These are phyloP conservation scores for Micromonas pusilla DNA, from an alignment of 139 green algal genomes.

Conservation along the genomic window DNA sequence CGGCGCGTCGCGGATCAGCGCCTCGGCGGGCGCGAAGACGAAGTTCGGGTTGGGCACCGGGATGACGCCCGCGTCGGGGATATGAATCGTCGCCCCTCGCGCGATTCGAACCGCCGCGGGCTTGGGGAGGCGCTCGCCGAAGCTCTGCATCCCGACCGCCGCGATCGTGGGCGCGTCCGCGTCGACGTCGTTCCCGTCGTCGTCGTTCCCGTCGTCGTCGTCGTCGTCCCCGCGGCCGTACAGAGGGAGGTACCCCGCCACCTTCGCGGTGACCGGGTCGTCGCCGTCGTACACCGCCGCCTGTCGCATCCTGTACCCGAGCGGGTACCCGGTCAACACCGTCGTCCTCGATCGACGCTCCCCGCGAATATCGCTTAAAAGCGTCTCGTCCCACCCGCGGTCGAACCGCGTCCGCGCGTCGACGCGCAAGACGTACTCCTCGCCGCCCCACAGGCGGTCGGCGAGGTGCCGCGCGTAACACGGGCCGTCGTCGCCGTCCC, in stretches of 20 bases:
- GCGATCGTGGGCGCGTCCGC: not conserved
- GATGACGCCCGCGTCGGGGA: no score
- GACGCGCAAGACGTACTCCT: slow-evolving; percentile 63
- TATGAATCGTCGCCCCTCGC: no score
- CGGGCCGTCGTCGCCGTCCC: slow-evolving; percentile 51
- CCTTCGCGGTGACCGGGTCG: not conserved
- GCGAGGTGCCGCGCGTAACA: slow-evolving; percentile 57
- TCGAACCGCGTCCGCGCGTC: slow-evolving; percentile 5
- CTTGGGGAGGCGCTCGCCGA: not conserved
- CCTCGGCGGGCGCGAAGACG: slow-evolving; percentile 5
- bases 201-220: not conserved
- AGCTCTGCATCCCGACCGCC: not conserved
- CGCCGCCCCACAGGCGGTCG: slow-evolving; percentile 54
- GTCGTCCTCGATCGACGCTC: not conserved
- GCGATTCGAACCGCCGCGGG: not conserved
- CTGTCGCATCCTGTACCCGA: slow-evolving; percentile 3
- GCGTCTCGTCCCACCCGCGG: slow-evolving; percentile 6
- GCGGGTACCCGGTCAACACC: slow-evolving; percentile 4
- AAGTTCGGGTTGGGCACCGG: not conserved
- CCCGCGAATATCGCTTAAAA: not conserved
- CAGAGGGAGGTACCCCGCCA: not conserved
- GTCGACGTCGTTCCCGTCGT: not conserved
- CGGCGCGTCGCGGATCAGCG: slow-evolving; percentile 25
- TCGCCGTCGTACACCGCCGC: not conserved
- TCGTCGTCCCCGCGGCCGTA: not conserved